A percentile compares a stretch with the other conserved stretches of the same genome.
These are phyloP conservation scores for Penicillium sp. DNA, from an alignment of 2,329 filamentous ascomycete genomes.

Conservation along the genomic window DNA sequence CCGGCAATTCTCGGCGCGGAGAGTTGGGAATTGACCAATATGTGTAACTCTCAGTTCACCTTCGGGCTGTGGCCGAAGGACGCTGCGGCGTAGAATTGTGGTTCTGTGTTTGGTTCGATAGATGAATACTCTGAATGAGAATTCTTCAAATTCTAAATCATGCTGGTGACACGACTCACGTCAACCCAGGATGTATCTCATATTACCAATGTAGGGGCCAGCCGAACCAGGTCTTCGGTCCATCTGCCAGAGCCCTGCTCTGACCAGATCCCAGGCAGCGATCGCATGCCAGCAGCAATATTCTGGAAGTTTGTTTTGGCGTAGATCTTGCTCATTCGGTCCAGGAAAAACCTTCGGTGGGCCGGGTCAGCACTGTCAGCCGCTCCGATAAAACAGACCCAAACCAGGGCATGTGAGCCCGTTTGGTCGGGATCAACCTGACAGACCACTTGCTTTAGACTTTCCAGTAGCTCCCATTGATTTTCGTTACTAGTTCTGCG, in stretches of 20 bases:
- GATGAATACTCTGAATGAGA: no score
- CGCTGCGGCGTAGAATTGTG: constrained; percentile 15
- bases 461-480: constrained; percentile 28
- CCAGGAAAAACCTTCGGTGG: constrained; percentile 40
- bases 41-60: constrained; percentile 64
- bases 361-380: constrained; percentile 40
- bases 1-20: constrained; percentile 50
- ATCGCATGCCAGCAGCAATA: constrained; percentile 39
- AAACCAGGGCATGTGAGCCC: constrained; percentile 44
- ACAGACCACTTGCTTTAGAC: constrained; percentile 33
- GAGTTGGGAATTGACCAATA: constrained; percentile 68
- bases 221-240: constrained; percentile 18
- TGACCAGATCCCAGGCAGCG: constrained; percentile 39
- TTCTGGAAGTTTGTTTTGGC: constrained; percentile 40
- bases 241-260: constrained; percentile 11
- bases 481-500: constrained; percentile 16
- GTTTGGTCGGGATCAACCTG: constrained; percentile 29
- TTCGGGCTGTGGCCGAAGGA: constrained; percentile 45
- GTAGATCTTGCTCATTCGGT: constrained; percentile 33
- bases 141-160: no score
- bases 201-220: constrained; percentile 19
- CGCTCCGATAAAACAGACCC: constrained; percentile 46
- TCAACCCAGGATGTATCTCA: not conserved
- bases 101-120: not conserved
- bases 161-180: no score